Evolutionary conservation across 2,329 filamentous ascomycete species (phyloP).

Genomic region (Diplodia sapinea): DNA sequence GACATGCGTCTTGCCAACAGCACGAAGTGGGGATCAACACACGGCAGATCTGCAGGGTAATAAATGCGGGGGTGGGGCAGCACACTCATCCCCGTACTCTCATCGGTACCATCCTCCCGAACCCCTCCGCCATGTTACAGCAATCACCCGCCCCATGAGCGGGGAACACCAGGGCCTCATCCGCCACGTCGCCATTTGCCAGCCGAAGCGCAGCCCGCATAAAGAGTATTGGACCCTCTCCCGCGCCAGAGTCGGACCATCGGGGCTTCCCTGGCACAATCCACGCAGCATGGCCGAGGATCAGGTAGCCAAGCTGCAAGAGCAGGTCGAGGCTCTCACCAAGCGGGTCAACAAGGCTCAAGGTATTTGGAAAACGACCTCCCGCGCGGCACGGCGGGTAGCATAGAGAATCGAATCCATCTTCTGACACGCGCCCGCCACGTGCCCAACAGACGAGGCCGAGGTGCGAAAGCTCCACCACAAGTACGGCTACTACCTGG

Average conservation of each 20-base stretch:
- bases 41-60: conserved; percentile 10
- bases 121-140: background rate
- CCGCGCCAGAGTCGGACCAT: no score
- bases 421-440: background rate
- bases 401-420: background rate
- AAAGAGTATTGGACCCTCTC: background rate
- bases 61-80: conserved; percentile 19
- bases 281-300: conserved; percentile 6
- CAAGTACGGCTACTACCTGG: conserved; percentile 65
- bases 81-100: background rate
- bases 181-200: background rate
- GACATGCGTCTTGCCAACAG: background rate
- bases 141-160: background rate
- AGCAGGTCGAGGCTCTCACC: conserved; percentile 10
- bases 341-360: conserved; percentile 13
- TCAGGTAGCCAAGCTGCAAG: conserved; percentile 7
- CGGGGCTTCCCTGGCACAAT: background rate
- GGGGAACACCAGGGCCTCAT: background rate
- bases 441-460: conserved; percentile 51
- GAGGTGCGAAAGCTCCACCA: conserved; percentile 63
- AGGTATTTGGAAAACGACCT: background rate
- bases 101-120: conserved; percentile 16
- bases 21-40: background rate
- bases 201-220: background rate
- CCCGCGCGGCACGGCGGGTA: background rate